Base-by-base conservation (phyloP, 2,329 filamentous ascomycete genomes). In the Zalaria obscura region DNA sequence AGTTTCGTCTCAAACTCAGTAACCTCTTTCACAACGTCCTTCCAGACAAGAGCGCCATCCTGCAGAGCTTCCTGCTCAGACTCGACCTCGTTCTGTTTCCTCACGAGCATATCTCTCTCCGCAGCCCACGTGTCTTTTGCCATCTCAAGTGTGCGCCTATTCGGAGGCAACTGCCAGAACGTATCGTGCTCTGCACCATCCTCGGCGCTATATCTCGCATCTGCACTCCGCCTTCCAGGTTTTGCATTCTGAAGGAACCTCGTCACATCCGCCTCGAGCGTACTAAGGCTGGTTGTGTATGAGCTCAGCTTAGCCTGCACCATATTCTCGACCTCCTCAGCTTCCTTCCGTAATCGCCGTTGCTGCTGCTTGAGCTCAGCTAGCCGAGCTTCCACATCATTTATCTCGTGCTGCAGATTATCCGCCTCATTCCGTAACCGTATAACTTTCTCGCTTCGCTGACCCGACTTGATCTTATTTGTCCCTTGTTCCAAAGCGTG, bases 301-400 rank as follows among this genome's bases (percentile, higher is more conserved):
- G 80, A 79, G 42, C 79, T 83, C 9, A 86, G 57, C n/a, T 76
- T 76, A 2, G 81, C 78, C 55, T 86, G 81, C 32, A 79, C 67
- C 41, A 70, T 69, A 49, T 79, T 86, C 47, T 71, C 70, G 1
- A 76, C 69, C 42, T 80, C 75, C 5, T 73, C 67, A 36, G 84
- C 74, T 51, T 75, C 69, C 3, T 69, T 68, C 46, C 72, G 61
- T 0, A 87, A 58, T 54, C 69, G 71, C n/a, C 69, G 64, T 48
- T 77, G 75, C 27, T 73, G 67, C 37, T 68, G 70, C 50, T 75
- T 75, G 61, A 86, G 66, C 3, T 68, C 68, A 25, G 68, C 64
- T 2, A 88, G 64, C 48, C 73, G 72, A 51, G 76, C 68, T 56
- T 87, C 80, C 28, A 84, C 64, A 39, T 74, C 69, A 6, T 67